Conservation (phyloP, 2,329 filamentous ascomycete species). For the Pseudonectria foliicola region DNA sequence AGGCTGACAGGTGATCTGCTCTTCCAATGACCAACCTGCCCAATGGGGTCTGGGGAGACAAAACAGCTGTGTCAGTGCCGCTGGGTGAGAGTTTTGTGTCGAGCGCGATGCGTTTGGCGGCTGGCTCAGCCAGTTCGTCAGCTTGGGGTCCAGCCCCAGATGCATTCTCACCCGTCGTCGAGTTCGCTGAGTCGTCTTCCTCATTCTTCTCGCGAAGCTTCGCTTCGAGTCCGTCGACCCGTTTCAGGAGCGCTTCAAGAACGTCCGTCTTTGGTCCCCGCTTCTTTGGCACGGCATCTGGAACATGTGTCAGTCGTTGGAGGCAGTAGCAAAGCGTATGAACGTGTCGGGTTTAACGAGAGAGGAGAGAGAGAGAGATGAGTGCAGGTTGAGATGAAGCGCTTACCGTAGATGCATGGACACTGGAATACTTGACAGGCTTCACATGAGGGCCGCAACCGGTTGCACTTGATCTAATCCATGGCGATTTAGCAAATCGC, state of each 20-base stretch:
- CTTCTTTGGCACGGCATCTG: slow-evolving; percentile 85
- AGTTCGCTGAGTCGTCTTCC: slow-evolving; percentile 19
- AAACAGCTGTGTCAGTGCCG: slow-evolving; percentile 14
- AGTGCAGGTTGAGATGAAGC: too few species aligned
- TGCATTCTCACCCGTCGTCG: slow-evolving; percentile 15
- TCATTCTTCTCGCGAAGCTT: slow-evolving; percentile 63
- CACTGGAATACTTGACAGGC: slow-evolving; percentile 87
- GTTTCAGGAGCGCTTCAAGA: slow-evolving; percentile 73
- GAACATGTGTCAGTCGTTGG: not conserved
- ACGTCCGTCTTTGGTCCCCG: slow-evolving; percentile 86
- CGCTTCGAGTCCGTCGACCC: slow-evolving; percentile 79
- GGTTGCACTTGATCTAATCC: slow-evolving; percentile 81
- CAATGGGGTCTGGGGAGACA: slow-evolving; percentile 20
- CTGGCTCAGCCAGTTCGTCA: slow-evolving; percentile 26
- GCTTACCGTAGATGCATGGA: slow-evolving; percentile 77
- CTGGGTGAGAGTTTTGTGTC: slow-evolving; percentile 27
- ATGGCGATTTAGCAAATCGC: slow-evolving; percentile 5
- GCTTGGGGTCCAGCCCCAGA: slow-evolving; percentile 18
- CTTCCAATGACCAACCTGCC: slow-evolving; percentile 12
- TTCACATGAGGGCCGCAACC: slow-evolving; percentile 75
- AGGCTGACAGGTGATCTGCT: not conserved
- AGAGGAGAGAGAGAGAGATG: too few species aligned
- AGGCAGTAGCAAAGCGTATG: too few species aligned
- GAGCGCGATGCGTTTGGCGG: slow-evolving; percentile 33
- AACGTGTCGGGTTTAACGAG: too few species aligned